Conservation (phyloP, 163 green algal genomes). For the Botryococcus braunii region DNA sequence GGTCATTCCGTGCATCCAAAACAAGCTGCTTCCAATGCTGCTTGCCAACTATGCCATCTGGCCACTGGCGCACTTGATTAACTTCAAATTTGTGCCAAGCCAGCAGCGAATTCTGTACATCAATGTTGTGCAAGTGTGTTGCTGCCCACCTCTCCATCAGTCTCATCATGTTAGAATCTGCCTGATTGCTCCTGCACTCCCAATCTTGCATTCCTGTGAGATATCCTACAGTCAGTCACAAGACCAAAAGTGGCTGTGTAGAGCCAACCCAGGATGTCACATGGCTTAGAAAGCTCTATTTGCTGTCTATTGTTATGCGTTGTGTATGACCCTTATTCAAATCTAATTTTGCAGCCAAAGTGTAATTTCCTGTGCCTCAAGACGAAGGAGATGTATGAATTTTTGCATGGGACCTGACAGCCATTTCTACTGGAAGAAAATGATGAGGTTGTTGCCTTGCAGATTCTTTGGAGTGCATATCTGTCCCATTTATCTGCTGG, state of each 20-base stretch:
- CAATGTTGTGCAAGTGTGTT: constrained; percentile 1
- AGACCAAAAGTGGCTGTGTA: too few relatives aligned
- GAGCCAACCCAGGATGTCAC: too few relatives aligned
- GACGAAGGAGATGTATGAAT: constrained; percentile 1
- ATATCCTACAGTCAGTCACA: too few relatives aligned
- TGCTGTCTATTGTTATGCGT: not conserved
- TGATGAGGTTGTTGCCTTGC: not conserved
- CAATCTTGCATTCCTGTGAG: too few relatives aligned
- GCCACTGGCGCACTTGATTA: constrained; percentile 57
- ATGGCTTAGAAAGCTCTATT: not conserved
- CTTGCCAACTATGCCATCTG: constrained; percentile 46
- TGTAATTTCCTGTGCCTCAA: constrained; percentile 14
- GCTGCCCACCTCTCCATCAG: not conserved
- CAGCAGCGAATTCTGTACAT: constrained; percentile 54
- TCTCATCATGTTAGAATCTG: not conserved
- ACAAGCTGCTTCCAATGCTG: constrained; percentile 33
- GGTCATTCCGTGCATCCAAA: constrained; percentile 18
- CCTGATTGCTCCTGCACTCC: not conserved
- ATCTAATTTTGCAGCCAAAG: not conserved
- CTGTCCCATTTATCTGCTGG: constrained; percentile 16
- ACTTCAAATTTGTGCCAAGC: constrained; percentile 53
- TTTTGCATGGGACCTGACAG: not conserved
- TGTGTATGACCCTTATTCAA: not conserved
- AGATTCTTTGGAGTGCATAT: constrained; percentile 21
- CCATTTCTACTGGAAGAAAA: not conserved